Base-by-base conservation (phyloP, 1,284 basidiomycete genomes). In the Ustilago cynodontis region DNA sequence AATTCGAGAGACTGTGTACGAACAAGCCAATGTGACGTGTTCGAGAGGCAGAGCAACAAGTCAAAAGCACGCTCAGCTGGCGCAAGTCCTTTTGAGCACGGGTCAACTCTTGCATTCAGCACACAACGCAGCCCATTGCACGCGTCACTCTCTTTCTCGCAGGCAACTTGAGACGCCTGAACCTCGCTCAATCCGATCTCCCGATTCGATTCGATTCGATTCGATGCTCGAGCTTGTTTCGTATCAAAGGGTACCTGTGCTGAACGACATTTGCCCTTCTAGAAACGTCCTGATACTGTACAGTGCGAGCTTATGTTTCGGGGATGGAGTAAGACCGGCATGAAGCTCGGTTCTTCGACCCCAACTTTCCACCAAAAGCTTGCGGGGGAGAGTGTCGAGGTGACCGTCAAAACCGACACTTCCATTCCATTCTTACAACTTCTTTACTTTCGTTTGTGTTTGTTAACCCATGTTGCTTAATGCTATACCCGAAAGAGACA, bases 321-420 rank as follows among this genome's bases (percentile, higher is more conserved):
- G 35, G n/a, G 35, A 37, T 37, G 35, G 43, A 20, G 16, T 22
- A 45, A 5, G 22, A 45, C 16, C 43, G 43, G 16, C 16, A 20
- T 50, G 16, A 35, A 3, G 2, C 10, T 53, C 51, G 31, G 28
- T 9, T 53, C 51, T 31, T 53, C 51, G 51, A 24, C 22, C 28
- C 24, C 49, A 29, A 29, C 10, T 20, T 20, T 20, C n/a, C 5
- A 11, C 7, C 14, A 16, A 7, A 4, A 45, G 7, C 18, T 26
- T 51, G 49, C 49, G 22, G 49, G 22, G 49, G 22, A n/a, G 26
- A 41, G 33, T 54, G 52, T 35, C 20, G 33, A 22, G 35, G 13
- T n/a, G n/a, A 11, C 52, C 52, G 52, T 54, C 52, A 54, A 54
- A 54, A 39, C 9, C 52, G 52, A 54, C 52, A 35, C 16, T 4